phyloP scores from a whole-genome alignment of 345 rosid species.

The Linum tenue region DNA sequence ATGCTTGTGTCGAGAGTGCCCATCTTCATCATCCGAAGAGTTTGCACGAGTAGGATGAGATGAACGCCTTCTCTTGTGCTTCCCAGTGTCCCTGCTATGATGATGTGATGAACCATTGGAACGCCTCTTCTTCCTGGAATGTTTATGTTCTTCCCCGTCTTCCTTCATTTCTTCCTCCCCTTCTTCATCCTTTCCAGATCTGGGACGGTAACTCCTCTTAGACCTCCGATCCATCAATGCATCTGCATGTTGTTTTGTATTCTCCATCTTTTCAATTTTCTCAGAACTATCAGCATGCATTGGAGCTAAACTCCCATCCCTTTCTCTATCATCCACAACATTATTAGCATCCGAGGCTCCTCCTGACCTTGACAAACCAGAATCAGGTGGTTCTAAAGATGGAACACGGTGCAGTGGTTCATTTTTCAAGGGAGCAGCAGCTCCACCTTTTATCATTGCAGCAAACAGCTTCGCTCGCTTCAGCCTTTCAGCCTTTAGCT shows the following conservation, averaged over 20 bases:
- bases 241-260: constrained; percentile 26
- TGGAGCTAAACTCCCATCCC: constrained; percentile 42
- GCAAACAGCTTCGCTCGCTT: constrained; percentile 92
- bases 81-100: constrained; percentile 35
- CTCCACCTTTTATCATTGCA: constrained; percentile 59
- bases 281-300: constrained; percentile 21
- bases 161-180: constrained; percentile 28
- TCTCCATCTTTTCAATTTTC: constrained; percentile 29
- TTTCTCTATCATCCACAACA: constrained; percentile 24
- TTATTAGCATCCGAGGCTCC: constrained; percentile 21
- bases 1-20: not conserved
- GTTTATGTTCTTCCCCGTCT: constrained; percentile 27
- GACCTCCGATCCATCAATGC: constrained; percentile 44
- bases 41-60: constrained; percentile 13
- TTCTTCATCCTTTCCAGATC: constrained; percentile 35
- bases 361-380: constrained; percentile 37
- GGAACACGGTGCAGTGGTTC: constrained; percentile 29
- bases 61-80: constrained; percentile 41
- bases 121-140: constrained; percentile 35
- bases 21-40: constrained; percentile 30
- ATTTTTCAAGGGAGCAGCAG: constrained; percentile 39
- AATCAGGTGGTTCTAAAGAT: constrained; percentile 49
- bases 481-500: constrained; percentile 85
- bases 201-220: constrained; percentile 66
- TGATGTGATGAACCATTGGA: constrained; percentile 35